Conservation (phyloP, 2,329 filamentous ascomycete species). For the Botrytis porri region DNA sequence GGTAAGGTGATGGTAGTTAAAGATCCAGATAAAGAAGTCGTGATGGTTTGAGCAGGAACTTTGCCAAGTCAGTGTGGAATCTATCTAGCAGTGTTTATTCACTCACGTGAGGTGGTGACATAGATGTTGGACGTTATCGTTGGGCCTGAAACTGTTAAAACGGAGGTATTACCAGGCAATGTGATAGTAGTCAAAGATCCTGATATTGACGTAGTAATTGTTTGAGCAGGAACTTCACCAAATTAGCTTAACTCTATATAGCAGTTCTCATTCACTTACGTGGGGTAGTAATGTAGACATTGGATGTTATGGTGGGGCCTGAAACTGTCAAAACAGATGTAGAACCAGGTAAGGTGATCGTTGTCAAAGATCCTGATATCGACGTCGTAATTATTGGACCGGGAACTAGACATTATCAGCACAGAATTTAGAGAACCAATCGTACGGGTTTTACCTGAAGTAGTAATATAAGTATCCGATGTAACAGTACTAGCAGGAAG, state of each 20-base stretch:
- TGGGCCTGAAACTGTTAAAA: background rate
- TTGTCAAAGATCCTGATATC: slow-evolving; percentile 19
- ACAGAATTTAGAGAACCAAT: too few species aligned
- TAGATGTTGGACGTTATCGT: background rate
- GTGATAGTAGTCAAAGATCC: slow-evolving; percentile 23
- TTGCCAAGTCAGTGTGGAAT: background rate
- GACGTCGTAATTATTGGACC: slow-evolving; percentile 18
- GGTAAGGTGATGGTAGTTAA: slow-evolving; percentile 21
- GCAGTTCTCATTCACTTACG: background rate
- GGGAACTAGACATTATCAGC: background rate
- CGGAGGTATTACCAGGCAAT: slow-evolving; percentile 14
- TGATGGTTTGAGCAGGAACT: slow-evolving; percentile 9
- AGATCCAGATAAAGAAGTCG: slow-evolving; percentile 22
- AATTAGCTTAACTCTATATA: background rate
- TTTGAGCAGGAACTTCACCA: background rate
- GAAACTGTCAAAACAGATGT: slow-evolving; percentile 1
- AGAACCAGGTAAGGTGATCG: slow-evolving; percentile 5
- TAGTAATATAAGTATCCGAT: background rate
- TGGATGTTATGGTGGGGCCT: background rate
- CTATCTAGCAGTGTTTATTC: background rate
- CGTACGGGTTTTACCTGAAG: background rate
- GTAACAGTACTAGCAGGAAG: slow-evolving; percentile 1
- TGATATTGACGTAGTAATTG: slow-evolving; percentile 21
- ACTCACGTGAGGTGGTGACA: slow-evolving; percentile 8
- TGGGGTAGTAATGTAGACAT: background rate